Evolutionary conservation across 495 filamentous ascomycete species (phyloP).

Genomic region (Aspergillus heteromorphus): DNA sequence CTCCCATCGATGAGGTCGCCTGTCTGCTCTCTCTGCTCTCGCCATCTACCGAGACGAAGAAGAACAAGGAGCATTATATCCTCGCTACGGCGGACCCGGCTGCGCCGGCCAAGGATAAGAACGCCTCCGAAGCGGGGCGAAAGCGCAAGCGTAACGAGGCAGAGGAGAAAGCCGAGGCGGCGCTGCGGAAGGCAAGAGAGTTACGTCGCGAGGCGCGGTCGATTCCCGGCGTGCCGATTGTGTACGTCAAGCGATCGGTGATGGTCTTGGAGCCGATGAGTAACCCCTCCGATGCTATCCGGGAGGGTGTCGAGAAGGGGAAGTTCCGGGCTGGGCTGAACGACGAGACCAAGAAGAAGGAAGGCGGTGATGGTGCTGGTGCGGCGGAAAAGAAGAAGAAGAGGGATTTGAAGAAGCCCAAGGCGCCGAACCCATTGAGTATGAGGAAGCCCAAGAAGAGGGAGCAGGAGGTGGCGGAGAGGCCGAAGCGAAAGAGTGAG

Average conservation of each 20-base stretch:
- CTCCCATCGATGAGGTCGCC: constrained; percentile 68
- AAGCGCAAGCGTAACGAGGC: constrained; percentile 24
- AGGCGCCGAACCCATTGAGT: constrained; percentile 84
- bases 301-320: constrained; percentile 61
- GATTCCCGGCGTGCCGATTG: constrained; percentile 68
- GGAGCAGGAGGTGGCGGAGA: constrained; percentile 13
- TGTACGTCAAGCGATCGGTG: constrained; percentile 80
- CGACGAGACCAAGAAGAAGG: constrained; percentile 35
- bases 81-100: constrained; percentile 61
- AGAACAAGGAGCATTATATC: constrained; percentile 88
- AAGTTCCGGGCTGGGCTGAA: constrained; percentile 74
- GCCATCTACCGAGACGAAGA: constrained; percentile 50
- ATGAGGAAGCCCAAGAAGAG: constrained; percentile 75
- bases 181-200: constrained; percentile 28
- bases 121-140: constrained; percentile 25
- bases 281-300: constrained; percentile 50
- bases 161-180: constrained; percentile 14
- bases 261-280: constrained; percentile 92
- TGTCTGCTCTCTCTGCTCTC: constrained; percentile 78
- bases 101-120: constrained; percentile 18
- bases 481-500: constrained; percentile 14
- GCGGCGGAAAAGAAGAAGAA: constrained; percentile 45
- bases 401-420: constrained; percentile 60
- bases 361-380: constrained; percentile 34
- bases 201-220: constrained; percentile 31